A percentile compares a stretch with the other conserved stretches of the same genome.
Evolutionary conservation across 768 basidiomycete genomes (phyloP).

Genomic region (Boletus reticuloceps): DNA sequence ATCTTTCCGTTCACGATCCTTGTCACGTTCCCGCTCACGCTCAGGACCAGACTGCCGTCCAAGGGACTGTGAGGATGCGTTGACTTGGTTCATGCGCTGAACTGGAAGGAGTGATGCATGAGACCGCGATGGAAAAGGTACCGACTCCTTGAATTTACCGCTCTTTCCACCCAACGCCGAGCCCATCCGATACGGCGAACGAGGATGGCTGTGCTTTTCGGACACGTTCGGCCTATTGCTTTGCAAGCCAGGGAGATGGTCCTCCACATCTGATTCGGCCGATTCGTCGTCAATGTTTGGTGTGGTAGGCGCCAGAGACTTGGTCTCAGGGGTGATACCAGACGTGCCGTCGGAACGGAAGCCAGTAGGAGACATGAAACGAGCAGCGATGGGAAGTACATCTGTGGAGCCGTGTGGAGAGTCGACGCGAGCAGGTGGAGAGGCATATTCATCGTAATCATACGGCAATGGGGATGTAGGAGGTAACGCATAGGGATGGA

Average conservation of each 20-base stretch:
- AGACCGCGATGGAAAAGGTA: slow-evolving; percentile 79
- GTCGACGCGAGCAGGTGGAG: slow-evolving; percentile 43
- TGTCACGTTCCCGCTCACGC: slow-evolving; percentile 35
- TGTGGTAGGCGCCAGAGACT: slow-evolving; percentile 44
- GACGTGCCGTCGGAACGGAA: slow-evolving; percentile 48
- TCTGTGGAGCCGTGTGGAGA: slow-evolving; percentile 72
- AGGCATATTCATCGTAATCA: slow-evolving; percentile 64
- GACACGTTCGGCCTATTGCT: slow-evolving; percentile 22
- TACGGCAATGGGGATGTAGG: slow-evolving; percentile 50
- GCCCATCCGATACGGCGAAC: slow-evolving; percentile 69
- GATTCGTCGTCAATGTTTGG: slow-evolving; percentile 75
- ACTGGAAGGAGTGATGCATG: slow-evolving; percentile 75
- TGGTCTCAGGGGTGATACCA: slow-evolving; percentile 41
- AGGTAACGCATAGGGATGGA: slow-evolving; percentile 68
- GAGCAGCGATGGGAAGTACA: slow-evolving; percentile 82
- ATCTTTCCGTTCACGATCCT: slow-evolving; percentile 51
- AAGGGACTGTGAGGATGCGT: slow-evolving; percentile 71
- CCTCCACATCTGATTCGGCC: slow-evolving; percentile 69
- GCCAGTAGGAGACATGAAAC: slow-evolving; percentile 74
- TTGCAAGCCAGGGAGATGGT: slow-evolving; percentile 40
- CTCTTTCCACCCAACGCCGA: slow-evolving; percentile 40
- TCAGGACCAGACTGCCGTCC: slow-evolving; percentile 65
- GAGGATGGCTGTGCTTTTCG: slow-evolving; percentile 65
- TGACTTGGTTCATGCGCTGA: slow-evolving; percentile 46
- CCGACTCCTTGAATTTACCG: slow-evolving; percentile 42